Conservation (phyloP, 257 asterid genomes). For the Capsicum baccatum region DNA sequence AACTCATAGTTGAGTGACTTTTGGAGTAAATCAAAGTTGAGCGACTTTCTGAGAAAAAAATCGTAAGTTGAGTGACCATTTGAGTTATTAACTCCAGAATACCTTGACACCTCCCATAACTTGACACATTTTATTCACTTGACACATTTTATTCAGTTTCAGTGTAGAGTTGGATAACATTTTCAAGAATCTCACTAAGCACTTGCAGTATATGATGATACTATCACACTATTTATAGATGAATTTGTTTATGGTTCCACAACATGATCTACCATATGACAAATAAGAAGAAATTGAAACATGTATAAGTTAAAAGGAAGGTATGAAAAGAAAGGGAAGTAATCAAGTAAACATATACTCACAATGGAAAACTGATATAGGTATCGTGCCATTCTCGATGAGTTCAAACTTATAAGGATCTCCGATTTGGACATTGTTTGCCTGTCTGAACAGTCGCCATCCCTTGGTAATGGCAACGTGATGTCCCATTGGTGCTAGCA, state of each 20-base stretch:
- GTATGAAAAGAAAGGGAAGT: not conserved
- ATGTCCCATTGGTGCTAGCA: not conserved
- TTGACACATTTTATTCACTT: too few species aligned
- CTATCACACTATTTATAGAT: not conserved
- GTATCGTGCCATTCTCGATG: slow-evolving; percentile 27
- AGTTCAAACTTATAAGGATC: slow-evolving; percentile 32
- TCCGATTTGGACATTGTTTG: slow-evolving; percentile 24
- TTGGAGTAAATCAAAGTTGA: too few species aligned
- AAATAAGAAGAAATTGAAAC: not conserved
- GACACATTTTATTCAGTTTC: too few species aligned
- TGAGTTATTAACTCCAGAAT: too few species aligned
- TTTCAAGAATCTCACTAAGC: not conserved
- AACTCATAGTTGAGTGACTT: too few species aligned
- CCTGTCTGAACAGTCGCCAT: slow-evolving; percentile 18
- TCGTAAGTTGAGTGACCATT: too few species aligned
- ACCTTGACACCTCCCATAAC: too few species aligned
- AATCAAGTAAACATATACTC: not conserved
- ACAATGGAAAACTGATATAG: not conserved
- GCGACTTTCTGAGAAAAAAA: too few species aligned
- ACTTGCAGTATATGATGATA: not conserved
- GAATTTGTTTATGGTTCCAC: not conserved
- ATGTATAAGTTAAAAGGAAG: not conserved
- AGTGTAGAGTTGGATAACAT: not conserved
- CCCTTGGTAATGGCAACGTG: slow-evolving; percentile 1
- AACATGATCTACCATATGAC: not conserved